These are phyloP conservation scores for Ochetophila trinervis DNA, from an alignment of 306 rosid species.

Conservation along the genomic window DNA sequence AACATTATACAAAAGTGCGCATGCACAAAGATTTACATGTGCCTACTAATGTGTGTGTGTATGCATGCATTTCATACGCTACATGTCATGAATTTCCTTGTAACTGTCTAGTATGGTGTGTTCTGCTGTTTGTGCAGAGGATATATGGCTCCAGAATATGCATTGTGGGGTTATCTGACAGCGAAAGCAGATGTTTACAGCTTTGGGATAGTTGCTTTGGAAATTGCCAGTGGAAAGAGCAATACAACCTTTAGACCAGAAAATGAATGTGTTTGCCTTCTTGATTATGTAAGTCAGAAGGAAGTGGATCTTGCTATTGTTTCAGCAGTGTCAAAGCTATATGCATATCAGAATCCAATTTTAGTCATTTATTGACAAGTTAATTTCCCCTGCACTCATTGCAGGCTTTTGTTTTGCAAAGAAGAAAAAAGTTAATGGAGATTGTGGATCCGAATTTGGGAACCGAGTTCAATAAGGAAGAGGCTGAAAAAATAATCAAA, in stretches of 20 bases:
- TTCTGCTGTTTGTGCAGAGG: conserved; percentile 33
- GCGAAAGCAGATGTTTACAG: conserved; percentile 62
- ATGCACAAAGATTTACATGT: too few species aligned
- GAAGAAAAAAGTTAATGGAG: not conserved
- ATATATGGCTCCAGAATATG: conserved; percentile 65
- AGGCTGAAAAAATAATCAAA: conserved; percentile 9
- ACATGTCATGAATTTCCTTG: too few species aligned
- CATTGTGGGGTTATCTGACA: conserved; percentile 51
- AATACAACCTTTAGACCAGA: conserved; percentile 40
- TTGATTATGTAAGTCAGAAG: conserved; percentile 14
- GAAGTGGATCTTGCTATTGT: too few species aligned
- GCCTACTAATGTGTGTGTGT: too few species aligned
- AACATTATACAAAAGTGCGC: too few species aligned
- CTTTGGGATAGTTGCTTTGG: conserved; percentile 58
- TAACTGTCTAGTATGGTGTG: too few species aligned
- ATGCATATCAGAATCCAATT: too few species aligned
- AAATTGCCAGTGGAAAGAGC: conserved; percentile 45
- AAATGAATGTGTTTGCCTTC: not conserved
- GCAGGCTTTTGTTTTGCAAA: conserved; percentile 21
- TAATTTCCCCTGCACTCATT: too few species aligned
- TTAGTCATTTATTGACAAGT: not conserved
- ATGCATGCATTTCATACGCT: too few species aligned
- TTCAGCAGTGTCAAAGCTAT: too few species aligned
- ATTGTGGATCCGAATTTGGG: conserved; percentile 19
- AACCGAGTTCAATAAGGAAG: conserved; percentile 5